Base-by-base conservation (phyloP, 1,139 yeast genomes). In the Hanseniaspora gamundiae region DNA sequence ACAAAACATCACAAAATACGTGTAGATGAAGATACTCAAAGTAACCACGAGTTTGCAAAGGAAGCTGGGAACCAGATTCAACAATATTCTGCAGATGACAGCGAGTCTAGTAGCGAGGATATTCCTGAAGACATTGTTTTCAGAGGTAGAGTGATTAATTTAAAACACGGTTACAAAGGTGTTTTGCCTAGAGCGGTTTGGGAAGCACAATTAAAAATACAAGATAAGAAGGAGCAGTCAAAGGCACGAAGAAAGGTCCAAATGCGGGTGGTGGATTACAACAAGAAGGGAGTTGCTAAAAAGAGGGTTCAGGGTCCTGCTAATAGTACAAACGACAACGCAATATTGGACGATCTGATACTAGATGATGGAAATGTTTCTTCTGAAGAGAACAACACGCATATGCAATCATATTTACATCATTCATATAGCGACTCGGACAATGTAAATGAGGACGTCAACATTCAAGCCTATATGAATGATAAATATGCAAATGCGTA, bases 121-220 rank as follows among this genome's bases (percentile, higher is more conserved):
- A 7, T 16, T 6, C 19, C 39, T 3, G 49, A 48, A 4, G 45
- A 52, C 8, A 48, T 59, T 2, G 28, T 49, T 26, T 59, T 56
- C 31, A 50, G 64, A 51, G 64, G 64, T n/a, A 49, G 50, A 39
- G 46, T 46, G 17, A 28, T 59, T 2, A 54, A 52, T 41, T 31
- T 60, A 24, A 53, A 48, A 38, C 54, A 52, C 14, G 64, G 61
- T 2, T 60, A 55, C 41, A 49, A 53, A 28, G 64, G 64, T 24
- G 49, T 60, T 14, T 44, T 60, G 19, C 64, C 64, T 4, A 53
- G 50, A 38, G 47, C 50, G 38, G 57, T 57, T 3, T 60, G 64
- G 64, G 30, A 42, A 40, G 39, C 31, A 29, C 28, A 20, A 29
- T 21, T 26, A 33, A 27, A 40, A 39, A 41, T 33, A 40, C 38